Evolutionary conservation across 108 stramenopile genomes (phyloP).

Genomic region (Cyclostephanos tholiformis): DNA sequence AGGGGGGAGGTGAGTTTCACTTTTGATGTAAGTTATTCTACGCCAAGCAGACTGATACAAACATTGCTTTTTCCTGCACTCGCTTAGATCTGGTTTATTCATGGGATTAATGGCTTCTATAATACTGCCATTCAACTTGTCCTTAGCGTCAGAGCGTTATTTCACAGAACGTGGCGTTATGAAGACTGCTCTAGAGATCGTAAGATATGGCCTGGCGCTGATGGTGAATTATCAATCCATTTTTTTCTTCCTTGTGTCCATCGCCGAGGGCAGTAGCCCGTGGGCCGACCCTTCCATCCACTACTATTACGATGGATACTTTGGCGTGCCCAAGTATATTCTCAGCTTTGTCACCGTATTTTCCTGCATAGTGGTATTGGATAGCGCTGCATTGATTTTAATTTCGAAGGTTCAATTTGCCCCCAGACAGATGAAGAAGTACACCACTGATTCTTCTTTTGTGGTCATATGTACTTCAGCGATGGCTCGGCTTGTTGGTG

Average conservation of each 20-base stretch:
- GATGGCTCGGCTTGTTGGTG: constrained; percentile 27
- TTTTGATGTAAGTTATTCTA: neutral
- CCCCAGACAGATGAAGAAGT: constrained; percentile 31
- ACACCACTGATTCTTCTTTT: constrained; percentile 39
- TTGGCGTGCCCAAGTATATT: constrained; percentile 37
- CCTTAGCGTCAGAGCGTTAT: constrained; percentile 22
- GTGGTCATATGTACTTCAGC: constrained; percentile 32
- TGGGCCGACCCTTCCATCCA: constrained; percentile 12
- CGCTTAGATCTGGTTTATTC: constrained; percentile 28
- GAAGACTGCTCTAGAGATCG: constrained; percentile 21
- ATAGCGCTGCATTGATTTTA: constrained; percentile 33
- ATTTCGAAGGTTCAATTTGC: constrained; percentile 46
- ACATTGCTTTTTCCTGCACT: neutral
- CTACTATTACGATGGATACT: constrained; percentile 28
- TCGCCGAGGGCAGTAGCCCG: constrained; percentile 2
- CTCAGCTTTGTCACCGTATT: constrained; percentile 30
- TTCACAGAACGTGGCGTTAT: constrained; percentile 23
- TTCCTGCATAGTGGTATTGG: constrained; percentile 21
- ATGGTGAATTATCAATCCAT: constrained; percentile 52
- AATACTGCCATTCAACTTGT: constrained; percentile 37
- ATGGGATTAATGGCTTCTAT: constrained; percentile 31
- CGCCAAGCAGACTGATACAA: neutral
- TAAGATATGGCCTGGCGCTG: constrained; percentile 34
- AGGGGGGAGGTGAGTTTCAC: constrained; percentile 15
- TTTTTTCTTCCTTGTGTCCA: constrained; percentile 24